Evolutionary conservation across 83 land plant species (phyloP).

Genomic region (Picea abies): DNA sequence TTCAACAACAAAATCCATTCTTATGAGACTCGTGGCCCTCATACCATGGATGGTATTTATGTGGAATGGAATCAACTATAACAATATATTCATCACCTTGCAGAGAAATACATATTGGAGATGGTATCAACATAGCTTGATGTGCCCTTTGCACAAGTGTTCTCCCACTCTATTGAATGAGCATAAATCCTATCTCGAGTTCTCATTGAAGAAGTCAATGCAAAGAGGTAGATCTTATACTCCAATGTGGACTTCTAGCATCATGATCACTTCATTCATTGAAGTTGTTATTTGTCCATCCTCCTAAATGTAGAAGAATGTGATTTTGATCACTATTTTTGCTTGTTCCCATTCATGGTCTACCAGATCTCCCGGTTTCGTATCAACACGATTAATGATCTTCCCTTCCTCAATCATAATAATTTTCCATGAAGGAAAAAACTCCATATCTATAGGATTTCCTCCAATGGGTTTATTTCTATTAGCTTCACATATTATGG

Average conservation of each 20-base stretch:
- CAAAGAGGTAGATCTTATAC: constrained; percentile 3
- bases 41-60: too few species aligned
- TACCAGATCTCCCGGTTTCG: neutral
- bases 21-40: too few species aligned
- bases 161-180: neutral
- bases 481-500: neutral
- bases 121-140: neutral
- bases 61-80: too few species aligned
- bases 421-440: constrained; percentile 2
- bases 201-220: neutral
- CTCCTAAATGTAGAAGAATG: constrained; percentile 44
- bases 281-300: constrained; percentile 24
- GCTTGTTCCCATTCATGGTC: constrained; percentile 13
- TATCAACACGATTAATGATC: constrained; percentile 17
- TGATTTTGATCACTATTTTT: constrained; percentile 35
- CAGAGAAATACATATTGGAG: neutral
- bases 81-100: neutral
- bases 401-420: constrained; percentile 21
- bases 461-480: neutral
- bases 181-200: neutral
- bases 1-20: too few species aligned
- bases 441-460: neutral
- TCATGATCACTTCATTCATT: constrained; percentile 52
- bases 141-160: neutral
- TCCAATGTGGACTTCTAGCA: constrained; percentile 39